Evolutionary conservation across 1,284 basidiomycete species (phyloP), one percentile per base, ranked within the genome.

Genomic region (Rhodotorula sp.): DNA sequence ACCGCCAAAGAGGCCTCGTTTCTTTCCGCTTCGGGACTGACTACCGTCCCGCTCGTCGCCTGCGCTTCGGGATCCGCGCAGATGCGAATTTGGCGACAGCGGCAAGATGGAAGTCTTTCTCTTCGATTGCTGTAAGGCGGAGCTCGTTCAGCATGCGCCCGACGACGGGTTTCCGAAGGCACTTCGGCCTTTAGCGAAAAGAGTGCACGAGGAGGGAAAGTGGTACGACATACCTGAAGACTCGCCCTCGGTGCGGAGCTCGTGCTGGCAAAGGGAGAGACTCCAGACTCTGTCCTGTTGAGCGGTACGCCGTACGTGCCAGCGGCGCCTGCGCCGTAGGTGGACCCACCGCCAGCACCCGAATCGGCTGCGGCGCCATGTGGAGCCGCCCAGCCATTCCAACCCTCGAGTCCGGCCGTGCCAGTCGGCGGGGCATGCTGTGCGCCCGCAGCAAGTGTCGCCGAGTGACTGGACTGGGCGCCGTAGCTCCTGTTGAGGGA

Each of bases 1-100:
- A 7, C 67, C 67, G 24, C 70, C 66, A 24, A 73, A 73, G 24
- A 69, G 44, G 4, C 70, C 66, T 6, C 69, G 69, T 68, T 70
- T 72, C 62, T 69, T 69, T 46, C 72, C 70, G 51, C 45, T 17
- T 44, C 18, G 15, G 24, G 18, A 18, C 45, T 24, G 26, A n/a
- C 44, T 67, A 12, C 26, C n/a, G 37, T 59, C 37, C 30, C 48
- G 48, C 33, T 67, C 66, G 33, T 51, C 59, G 42, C 57, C 51
- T 5, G 53, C 57, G 54, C 67, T 72, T 6, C 62, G 56, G 1
- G 64, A 56, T 1, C 58, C 67, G 22, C 70, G 60, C 15, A 72
- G 42, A 20, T 66, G 67, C n/a, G 48, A 45, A 29, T 44, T 71
- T 18, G 29, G 29, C 14, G 61, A 60, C 3, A 65, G 46, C 7